phyloP scores from a whole-genome alignment of 2,329 filamentous ascomycete genomes.

The Aotearoamyces nothofagi region DNA sequence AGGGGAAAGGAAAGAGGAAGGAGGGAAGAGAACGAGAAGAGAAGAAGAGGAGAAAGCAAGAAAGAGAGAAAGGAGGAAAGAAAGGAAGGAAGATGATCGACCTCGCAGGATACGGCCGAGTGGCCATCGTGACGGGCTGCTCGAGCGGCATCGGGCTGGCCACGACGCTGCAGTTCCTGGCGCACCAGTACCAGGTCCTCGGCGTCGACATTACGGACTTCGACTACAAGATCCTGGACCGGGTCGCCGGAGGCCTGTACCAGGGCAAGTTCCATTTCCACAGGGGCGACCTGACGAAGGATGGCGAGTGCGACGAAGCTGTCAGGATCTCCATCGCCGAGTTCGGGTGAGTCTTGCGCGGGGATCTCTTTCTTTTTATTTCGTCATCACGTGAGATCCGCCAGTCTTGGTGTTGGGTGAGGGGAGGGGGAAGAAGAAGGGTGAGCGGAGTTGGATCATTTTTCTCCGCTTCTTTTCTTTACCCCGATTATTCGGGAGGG shows the following conservation, averaged over 20 bases:
- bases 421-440: neutral
- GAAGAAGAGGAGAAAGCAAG: no score
- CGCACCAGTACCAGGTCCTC: slow-evolving; percentile 18
- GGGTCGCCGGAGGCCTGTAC: slow-evolving; percentile 5
- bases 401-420: slow-evolving; percentile 1
- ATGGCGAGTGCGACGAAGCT: slow-evolving; percentile 19
- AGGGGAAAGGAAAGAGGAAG: no score
- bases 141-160: slow-evolving; percentile 21
- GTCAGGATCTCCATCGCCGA: slow-evolving; percentile 18
- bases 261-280: slow-evolving; percentile 19
- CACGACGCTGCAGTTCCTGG: slow-evolving; percentile 17
- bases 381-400: no score
- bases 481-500: no score
- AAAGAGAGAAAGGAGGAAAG: no score
- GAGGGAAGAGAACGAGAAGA: no score
- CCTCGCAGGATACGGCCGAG: slow-evolving; percentile 5
- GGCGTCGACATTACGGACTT: slow-evolving; percentile 18
- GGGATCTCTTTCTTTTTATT: no score
- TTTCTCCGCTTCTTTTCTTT: no score
- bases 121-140: slow-evolving; percentile 19
- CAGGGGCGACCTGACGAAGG: slow-evolving; percentile 16
- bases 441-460: no score
- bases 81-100: no score
- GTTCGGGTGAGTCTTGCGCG: slow-evolving; percentile 11
- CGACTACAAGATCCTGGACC: slow-evolving; percentile 15